Base-by-base conservation (phyloP, 345 rosid genomes). In the Eucalyptus guilfoylei region DNA sequence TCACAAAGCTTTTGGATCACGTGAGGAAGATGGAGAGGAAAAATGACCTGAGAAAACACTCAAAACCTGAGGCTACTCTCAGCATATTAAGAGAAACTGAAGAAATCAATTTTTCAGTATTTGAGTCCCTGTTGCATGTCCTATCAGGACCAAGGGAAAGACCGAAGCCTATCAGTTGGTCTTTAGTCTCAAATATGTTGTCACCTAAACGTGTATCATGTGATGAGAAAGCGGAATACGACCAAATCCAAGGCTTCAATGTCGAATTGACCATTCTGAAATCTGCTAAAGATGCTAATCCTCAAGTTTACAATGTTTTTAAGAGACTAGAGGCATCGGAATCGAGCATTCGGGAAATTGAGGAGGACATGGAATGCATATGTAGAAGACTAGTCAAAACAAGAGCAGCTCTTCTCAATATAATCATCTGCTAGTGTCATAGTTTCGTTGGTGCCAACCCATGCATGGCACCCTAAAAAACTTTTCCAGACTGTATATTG, bases 381-480 rank as follows among this genome's bases (percentile, higher is more conserved):
- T 93, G 88, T 34, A 91, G 92, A 89, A 89, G 90, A 47, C 19
- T 93, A 49, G 40, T 93, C 76, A 94, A 91, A 88, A 92, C 94
- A 17, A 89, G 94, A 94, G 94, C 90, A 91, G 93, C 88, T 45
- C 90, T 93, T 88, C 91, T 92, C 76, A 92, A 93, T 69, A 90
- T 90, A 88, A 89, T 94, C 76, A 91, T 54, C 88, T 49, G 81
- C 64, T 90, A 89, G 54, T 81, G 49, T 44, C 24, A 45, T 62
- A 87, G 21, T 45, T 49, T 72, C 72, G 23, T 40, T 14, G 21
- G 50, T 30, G 48, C n/a, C 47, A 52, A 49, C 15, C 15, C 17
- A n/a, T 64, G 19, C n/a, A 64, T 64, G 72, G 37, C 19, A 30
- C 14, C 37, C 37, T 64, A 13, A 64, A 30, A 30, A 64, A 14